Evolutionary conservation across 345 rosid genomes (phyloP).

Genomic region (Rhodomyrtus tomentosa): DNA sequence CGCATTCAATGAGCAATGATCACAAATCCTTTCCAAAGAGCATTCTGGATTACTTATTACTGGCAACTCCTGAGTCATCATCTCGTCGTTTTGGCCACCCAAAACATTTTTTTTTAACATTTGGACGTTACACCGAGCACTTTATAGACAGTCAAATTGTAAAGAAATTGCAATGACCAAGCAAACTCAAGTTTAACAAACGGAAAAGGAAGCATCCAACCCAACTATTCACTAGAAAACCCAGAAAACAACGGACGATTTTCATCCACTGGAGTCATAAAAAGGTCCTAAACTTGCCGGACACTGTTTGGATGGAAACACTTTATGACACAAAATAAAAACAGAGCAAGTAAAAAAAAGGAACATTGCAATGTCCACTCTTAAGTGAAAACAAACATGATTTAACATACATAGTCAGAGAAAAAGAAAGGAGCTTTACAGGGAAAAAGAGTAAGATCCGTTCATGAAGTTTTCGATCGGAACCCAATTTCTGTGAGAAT

Average conservation of each 20-base stretch:
- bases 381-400: not conserved
- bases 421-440: not conserved
- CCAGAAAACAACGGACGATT: not conserved
- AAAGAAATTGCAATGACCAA: not conserved
- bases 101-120: not conserved
- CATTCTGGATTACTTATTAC: not conserved
- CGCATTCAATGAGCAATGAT: not conserved
- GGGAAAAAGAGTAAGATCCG: not conserved
- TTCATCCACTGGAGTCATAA: not conserved
- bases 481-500: constrained; percentile 25
- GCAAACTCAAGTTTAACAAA: not conserved
- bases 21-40: not conserved
- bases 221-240: not conserved
- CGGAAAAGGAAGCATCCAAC: not conserved
- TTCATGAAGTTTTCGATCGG: not conserved
- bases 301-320: not conserved
- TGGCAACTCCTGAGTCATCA: not conserved
- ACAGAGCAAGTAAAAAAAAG: not conserved
- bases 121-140: not conserved
- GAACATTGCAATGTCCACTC: not conserved
- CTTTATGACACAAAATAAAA: not conserved
- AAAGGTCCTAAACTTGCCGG: not conserved
- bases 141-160: not conserved
- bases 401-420: not conserved
- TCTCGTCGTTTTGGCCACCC: not conserved